phyloP scores from a whole-genome alignment of 495 filamentous ascomycete species.

The Amphirosellinia nigrospora region DNA sequence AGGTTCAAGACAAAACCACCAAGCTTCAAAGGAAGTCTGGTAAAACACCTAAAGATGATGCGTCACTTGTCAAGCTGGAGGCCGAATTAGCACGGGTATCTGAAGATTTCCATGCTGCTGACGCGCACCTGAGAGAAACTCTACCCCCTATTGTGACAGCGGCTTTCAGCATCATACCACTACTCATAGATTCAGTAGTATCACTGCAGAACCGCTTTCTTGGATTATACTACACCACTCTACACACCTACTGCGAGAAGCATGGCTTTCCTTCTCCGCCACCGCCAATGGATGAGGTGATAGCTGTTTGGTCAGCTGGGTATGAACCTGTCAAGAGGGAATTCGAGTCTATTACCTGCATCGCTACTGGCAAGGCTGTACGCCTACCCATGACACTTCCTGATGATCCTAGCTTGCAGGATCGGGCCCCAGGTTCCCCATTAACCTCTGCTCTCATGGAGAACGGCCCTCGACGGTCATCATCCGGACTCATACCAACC shows the following conservation, averaged over 20 bases:
- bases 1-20: slow-evolving; percentile 74
- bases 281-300: slow-evolving; percentile 73
- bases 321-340: slow-evolving; percentile 71
- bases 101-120: slow-evolving; percentile 81
- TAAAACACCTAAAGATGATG: slow-evolving; percentile 79
- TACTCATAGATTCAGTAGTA: slow-evolving; percentile 74
- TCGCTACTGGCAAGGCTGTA: slow-evolving; percentile 78
- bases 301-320: slow-evolving; percentile 70
- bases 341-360: slow-evolving; percentile 71
- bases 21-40: slow-evolving; percentile 73
- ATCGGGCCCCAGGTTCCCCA: slow-evolving; percentile 29
- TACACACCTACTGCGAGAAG: slow-evolving; percentile 78
- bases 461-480: slow-evolving; percentile 39
- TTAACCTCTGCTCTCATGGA: slow-evolving; percentile 27
- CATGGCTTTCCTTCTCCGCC: slow-evolving; percentile 75
- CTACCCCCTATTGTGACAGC: slow-evolving; percentile 79
- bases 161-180: slow-evolving; percentile 79
- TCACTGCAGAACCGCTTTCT: slow-evolving; percentile 84
- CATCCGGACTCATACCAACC: slow-evolving; percentile 44
- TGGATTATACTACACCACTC: slow-evolving; percentile 81
- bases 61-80: slow-evolving; percentile 76
- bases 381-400: slow-evolving; percentile 61
- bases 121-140: slow-evolving; percentile 75
- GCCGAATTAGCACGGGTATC: slow-evolving; percentile 70
- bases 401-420: slow-evolving; percentile 34